Evolutionary conservation across 176 grass and related monocot species (phyloP), one percentile per base, ranked within the genome.

Genomic region (Musa schizocarpa): DNA sequence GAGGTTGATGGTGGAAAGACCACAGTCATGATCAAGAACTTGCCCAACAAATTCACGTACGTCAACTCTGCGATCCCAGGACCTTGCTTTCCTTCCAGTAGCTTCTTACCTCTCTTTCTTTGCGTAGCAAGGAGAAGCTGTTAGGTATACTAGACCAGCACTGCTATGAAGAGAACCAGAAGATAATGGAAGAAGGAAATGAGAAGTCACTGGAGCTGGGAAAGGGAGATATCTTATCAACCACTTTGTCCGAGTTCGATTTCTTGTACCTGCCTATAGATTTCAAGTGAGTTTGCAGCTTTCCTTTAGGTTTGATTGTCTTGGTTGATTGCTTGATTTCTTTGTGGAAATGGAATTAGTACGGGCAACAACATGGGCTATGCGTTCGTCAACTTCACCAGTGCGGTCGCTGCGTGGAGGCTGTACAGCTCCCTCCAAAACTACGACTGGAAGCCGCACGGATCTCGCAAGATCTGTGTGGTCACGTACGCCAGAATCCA

Each of bases 211-310:
- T 9, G 17, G 57, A 62, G 57, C n/a, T 62, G n/a, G 16, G 2
- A 57, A 62, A n/a, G 1, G 57, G 20, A 8, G 2, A 7, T 21
- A 43, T 6, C 34, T 43, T 4, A 43, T 43, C 34, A 6, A 43
- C 34, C 84, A 19, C 43, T 51, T 50, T 70, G 1, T 74, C 72
- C 9, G 53, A 74, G 52, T 59, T 74, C 16, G 54, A 74, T 43
- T 74, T 74, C 50, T 20, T 74, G 12, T 74, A 74, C 29, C 72
- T 74, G 52, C 72, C 72, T 34, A n/a, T 74, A 29, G 72, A 74
- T 17, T 74, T 74, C 72, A 74, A 24, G 72, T 74, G 48, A 48
- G 13, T 7, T 3, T 17, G 14, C 12, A 6, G 57, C 20, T 17
- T 6, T 17, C 17, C 1, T 20, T 62, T 1, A 5, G 17, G 1